These are phyloP conservation scores for Elaeis oleifera DNA, from an alignment of 202 grass and related monocot species.

Conservation along the genomic window DNA sequence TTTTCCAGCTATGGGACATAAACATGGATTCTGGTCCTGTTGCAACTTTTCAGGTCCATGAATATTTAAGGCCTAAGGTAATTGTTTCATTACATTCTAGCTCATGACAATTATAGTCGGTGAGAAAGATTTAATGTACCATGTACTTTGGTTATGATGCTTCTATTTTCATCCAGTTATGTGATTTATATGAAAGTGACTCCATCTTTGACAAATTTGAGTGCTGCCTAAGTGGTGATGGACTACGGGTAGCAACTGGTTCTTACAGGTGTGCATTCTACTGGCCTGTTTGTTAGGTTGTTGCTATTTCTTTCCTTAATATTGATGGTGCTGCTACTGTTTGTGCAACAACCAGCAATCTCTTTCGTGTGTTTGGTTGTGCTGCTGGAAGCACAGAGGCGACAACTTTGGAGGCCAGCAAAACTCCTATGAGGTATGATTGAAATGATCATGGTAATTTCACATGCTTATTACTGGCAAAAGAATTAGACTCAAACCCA, in stretches of 20 bases:
- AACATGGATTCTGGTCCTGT: conserved; percentile 91
- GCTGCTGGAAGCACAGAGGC: conserved; percentile 44
- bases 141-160: conserved; percentile 6
- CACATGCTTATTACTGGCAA: no score
- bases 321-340: background rate
- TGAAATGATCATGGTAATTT: background rate
- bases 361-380: conserved; percentile 72
- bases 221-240: conserved; percentile 90
- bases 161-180: conserved; percentile 46
- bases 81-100: conserved; percentile 32
- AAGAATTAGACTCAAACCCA: no score
- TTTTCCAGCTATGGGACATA: conserved; percentile 75
- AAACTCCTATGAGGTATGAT: conserved; percentile 67
- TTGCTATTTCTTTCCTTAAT: no score
- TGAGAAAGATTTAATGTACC: no score
- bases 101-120: background rate
- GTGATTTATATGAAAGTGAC: conserved; percentile 97
- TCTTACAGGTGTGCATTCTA: conserved; percentile 68
- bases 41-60: conserved; percentile 81
- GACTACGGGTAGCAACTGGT: conserved; percentile 71
- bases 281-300: no score
- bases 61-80: conserved; percentile 93
- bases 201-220: conserved; percentile 97
- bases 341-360: conserved; percentile 51
- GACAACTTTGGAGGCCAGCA: conserved; percentile 79